Evolutionary conservation across 148 eudicot species (phyloP).

Genomic region (Pouteria glomerata): DNA sequence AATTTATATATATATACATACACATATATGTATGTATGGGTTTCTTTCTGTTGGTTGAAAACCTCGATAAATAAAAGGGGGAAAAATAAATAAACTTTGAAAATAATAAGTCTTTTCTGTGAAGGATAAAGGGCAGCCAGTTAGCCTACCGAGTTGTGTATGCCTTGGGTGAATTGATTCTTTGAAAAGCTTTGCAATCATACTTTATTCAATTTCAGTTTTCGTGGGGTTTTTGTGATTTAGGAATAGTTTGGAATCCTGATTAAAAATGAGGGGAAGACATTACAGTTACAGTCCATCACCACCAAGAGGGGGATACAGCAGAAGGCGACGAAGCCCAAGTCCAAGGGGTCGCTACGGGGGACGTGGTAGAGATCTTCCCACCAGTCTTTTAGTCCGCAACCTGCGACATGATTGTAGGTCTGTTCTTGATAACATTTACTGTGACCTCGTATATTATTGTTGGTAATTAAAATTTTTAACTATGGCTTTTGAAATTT

Average conservation of each 20-base stretch:
- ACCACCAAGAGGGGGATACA: conserved; percentile 54
- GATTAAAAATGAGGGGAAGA: conserved; percentile 64
- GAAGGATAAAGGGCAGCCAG: too few species aligned
- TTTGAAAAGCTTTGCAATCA: background rate
- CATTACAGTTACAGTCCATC: conserved; percentile 91
- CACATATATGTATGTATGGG: too few species aligned
- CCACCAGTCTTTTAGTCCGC: conserved; percentile 84
- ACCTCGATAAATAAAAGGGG: background rate
- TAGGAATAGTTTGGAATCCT: conserved; percentile 15
- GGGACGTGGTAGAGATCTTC: conserved; percentile 49
- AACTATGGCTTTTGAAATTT: background rate
- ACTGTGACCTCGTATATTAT: background rate
- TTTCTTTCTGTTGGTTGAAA: background rate
- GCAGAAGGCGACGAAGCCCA: conserved; percentile 68
- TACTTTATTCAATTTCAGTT: too few species aligned
- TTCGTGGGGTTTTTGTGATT: conserved; percentile 1
- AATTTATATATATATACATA: too few species aligned
- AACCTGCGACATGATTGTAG: conserved; percentile 81
- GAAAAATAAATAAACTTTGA: too few species aligned
- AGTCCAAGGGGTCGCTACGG: conserved; percentile 62
- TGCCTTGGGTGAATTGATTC: too few species aligned
- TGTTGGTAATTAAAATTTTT: too few species aligned
- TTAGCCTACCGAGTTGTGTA: too few species aligned
- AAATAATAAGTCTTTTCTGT: too few species aligned
- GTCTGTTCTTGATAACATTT: conserved; percentile 25